A percentile compares a stretch with the other conserved stretches of the same genome.
Conservation (phyloP, 2,329 filamentous ascomycete species). For the Fusarium globosum region DNA sequence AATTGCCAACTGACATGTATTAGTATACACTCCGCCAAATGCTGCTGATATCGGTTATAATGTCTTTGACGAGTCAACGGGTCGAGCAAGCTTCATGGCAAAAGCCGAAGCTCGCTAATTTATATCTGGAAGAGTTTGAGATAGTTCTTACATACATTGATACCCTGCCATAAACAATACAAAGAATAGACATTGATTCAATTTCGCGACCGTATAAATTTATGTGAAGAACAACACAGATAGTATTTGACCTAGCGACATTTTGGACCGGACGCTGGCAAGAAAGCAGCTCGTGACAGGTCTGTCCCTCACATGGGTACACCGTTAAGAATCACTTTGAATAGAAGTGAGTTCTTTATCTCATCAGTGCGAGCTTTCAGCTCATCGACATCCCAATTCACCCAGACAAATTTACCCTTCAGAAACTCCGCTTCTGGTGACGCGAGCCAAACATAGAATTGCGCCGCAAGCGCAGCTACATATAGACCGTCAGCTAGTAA, state of each 20-base stretch:
- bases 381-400: neutral
- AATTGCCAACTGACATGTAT: rapidly evolving
- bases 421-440: neutral
- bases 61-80: conserved; percentile 11
- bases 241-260: too few species aligned
- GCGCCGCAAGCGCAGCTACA: neutral
- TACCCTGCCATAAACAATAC: neutral
- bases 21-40: conserved; percentile 16
- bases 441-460: neutral
- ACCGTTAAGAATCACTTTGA: neutral
- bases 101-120: neutral
- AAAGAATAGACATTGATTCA: neutral
- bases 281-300: neutral
- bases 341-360: neutral
- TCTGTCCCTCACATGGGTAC: neutral
- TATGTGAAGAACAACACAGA: neutral
- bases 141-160: neutral
- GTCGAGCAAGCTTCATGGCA: conserved; percentile 5
- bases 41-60: conserved; percentile 19
- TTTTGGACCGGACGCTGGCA: rapidly evolving
- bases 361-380: neutral
- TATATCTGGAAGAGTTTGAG: neutral
- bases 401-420: conserved; percentile 1
- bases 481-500: neutral
- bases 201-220: rapidly evolving